phyloP scores from a whole-genome alignment of 805 yeast species.

The Metschnikowia cerradonensis region DNA sequence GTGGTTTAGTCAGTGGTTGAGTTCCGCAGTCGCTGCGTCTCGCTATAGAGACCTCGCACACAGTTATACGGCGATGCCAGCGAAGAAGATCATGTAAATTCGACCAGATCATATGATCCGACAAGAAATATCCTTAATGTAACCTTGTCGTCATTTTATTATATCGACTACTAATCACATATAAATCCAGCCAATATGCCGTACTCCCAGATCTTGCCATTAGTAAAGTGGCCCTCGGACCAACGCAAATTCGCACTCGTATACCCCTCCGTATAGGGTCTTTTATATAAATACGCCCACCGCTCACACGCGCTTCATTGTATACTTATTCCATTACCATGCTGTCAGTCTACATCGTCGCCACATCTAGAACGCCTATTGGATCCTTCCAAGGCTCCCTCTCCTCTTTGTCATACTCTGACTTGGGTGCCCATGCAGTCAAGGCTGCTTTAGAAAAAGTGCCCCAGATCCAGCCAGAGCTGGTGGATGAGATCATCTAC shows the following conservation, averaged over 20 bases:
- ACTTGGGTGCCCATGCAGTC: slow-evolving; percentile 90
- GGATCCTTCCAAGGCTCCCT: slow-evolving; percentile 90
- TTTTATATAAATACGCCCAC: slow-evolving; percentile 1
- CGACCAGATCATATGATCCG: not conserved
- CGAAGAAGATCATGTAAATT: not conserved
- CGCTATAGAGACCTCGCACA: not conserved
- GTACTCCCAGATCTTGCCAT: not conserved
- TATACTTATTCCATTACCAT: slow-evolving; percentile 2
- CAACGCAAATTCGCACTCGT: slow-evolving; percentile 2
- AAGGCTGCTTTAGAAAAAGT: slow-evolving; percentile 80
- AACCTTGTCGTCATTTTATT: too few relatives aligned
- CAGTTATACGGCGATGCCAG: not conserved
- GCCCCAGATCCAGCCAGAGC: slow-evolving; percentile 71
- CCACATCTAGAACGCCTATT: slow-evolving; percentile 91
- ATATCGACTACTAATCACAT: not conserved
- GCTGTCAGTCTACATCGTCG: slow-evolving; percentile 74
- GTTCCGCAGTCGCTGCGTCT: not conserved
- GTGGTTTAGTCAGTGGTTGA: not conserved
- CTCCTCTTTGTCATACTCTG: slow-evolving; percentile 70
- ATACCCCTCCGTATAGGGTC: slow-evolving; percentile 4
- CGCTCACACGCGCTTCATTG: not conserved
- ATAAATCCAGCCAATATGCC: not conserved
- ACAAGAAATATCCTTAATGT: not conserved
- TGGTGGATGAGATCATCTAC: slow-evolving; percentile 84
- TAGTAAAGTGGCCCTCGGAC: slow-evolving; percentile 1